These are phyloP conservation scores for Exophiala bonariae DNA, from an alignment of 2,329 filamentous ascomycete species.

Conservation along the genomic window DNA sequence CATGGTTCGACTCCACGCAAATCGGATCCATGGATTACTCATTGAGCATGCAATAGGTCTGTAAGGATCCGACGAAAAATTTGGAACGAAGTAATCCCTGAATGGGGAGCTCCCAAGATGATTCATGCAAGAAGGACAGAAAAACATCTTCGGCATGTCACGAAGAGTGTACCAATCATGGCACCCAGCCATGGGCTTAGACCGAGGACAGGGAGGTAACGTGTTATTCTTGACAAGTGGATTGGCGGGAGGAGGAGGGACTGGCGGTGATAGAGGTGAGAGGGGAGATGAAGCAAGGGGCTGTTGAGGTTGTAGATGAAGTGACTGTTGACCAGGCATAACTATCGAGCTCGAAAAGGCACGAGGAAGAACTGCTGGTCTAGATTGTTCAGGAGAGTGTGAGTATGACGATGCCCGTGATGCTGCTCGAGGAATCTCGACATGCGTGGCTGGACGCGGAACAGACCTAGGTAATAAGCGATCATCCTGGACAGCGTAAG, in stretches of 20 bases:
- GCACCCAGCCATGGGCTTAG: slow-evolving; percentile 60
- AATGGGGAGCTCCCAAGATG: slow-evolving; percentile 71
- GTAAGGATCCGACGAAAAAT: slow-evolving; percentile 57
- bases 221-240: too few species aligned
- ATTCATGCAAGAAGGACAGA: slow-evolving; percentile 79
- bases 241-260: neutral
- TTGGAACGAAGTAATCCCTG: slow-evolving; percentile 64
- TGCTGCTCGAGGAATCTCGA: slow-evolving; percentile 14
- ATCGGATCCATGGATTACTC: slow-evolving; percentile 76
- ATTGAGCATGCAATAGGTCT: slow-evolving; percentile 73
- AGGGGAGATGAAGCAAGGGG: slow-evolving; percentile 8
- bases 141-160: slow-evolving; percentile 69
- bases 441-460: slow-evolving; percentile 10
- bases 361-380: slow-evolving; percentile 14
- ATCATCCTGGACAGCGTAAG: slow-evolving; percentile 19
- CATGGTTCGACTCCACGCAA: slow-evolving; percentile 78
- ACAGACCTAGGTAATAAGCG: slow-evolving; percentile 6
- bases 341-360: slow-evolving; percentile 13
- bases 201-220: slow-evolving; percentile 69
- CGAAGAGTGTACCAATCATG: slow-evolving; percentile 81
- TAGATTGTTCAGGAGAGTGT: slow-evolving; percentile 14
- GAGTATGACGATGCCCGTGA: slow-evolving; percentile 21
- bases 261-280: slow-evolving; percentile 9
- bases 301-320: slow-evolving; percentile 10
- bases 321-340: slow-evolving; percentile 7